Base-by-base conservation (phyloP, 2,329 filamentous ascomycete species). In the Dactylellina drechsleri region DNA sequence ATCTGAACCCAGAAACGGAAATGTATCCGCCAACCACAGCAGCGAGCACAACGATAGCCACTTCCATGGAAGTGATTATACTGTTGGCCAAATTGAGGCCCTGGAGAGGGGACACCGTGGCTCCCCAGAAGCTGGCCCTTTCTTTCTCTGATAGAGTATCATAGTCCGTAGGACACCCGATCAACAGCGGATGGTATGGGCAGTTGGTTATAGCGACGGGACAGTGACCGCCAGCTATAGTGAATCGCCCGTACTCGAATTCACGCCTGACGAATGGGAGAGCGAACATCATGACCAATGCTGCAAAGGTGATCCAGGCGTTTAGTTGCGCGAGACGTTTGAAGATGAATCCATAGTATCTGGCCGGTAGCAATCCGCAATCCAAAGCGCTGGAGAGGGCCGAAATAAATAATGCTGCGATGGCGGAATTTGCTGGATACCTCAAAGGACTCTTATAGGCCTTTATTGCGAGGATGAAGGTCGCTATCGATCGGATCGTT, bases 401-500 rank as follows among this genome's bases (percentile, higher is more conserved):
- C 6, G 70, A 74, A 28, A 74, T 74, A 20, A 66, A 66, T 43
- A 74, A 43, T 15, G 41, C 70, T 8, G 56, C 70, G 36, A 74
- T 66, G 1, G 70, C 62, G 20, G 70, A 66, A 26, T 28, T 20
- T 15, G 70, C 56, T 12, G 70, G 70, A 28, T 62, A 74, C 20
- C 70, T 59, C n/a, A 41, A 41, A 16, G 62, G 57, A 2, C 50
- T 43, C 5, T 28, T 47, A 20, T 52, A 74, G 7, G 70, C 28
- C 16, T 74, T 74, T 15, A 74, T 58, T 2, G 70, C 57, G 23
- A 74, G 70, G 15, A 74, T 74, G 23, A 74, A 64, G 4, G 70
- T 64, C 15, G 70, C 62, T 52, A 74, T 57, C 45, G 62, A 74
- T 45, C 70, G 62, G 10, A 74, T 49, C 1, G 70, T 74, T 16